These are phyloP conservation scores for Myotisia sp. DNA, from an alignment of 2,329 filamentous ascomycete species.

Conservation along the genomic window DNA sequence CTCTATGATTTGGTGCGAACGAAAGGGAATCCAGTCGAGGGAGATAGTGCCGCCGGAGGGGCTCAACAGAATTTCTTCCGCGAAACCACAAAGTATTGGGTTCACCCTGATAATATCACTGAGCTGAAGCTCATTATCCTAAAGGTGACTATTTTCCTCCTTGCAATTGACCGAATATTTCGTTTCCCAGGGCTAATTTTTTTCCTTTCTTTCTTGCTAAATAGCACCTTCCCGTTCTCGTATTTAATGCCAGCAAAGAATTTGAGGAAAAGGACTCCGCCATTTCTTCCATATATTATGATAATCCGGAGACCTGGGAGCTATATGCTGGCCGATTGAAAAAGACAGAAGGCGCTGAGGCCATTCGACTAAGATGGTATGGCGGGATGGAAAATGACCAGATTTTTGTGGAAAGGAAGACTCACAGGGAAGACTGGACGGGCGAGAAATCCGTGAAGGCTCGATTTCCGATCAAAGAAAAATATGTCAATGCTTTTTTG, in stretches of 20 bases:
- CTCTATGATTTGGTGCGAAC: constrained; percentile 92
- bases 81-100: constrained; percentile 98
- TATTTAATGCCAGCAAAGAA: constrained; percentile 95
- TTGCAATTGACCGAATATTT: neutral
- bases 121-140: constrained; percentile 95
- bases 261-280: constrained; percentile 82
- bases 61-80: constrained; percentile 90
- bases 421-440: constrained; percentile 97
- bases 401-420: constrained; percentile 95
- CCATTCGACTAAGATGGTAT: constrained; percentile 92
- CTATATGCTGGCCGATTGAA: constrained; percentile 87
- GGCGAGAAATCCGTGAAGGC: constrained; percentile 98
- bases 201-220: constrained; percentile 6
- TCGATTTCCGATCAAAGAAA: constrained; percentile 88
- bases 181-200: constrained; percentile 1
- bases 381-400: constrained; percentile 90
- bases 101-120: constrained; percentile 94
- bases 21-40: constrained; percentile 78
- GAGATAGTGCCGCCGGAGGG: constrained; percentile 81
- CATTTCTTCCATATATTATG: constrained; percentile 97
- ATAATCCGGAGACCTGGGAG: constrained; percentile 88
- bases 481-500: constrained; percentile 88
- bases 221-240: constrained; percentile 77
- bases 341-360: constrained; percentile 95
- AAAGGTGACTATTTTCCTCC: constrained; percentile 40